Conservation (phyloP, 441 rosid species). For the Cnidoscolus chayamansa region DNA sequence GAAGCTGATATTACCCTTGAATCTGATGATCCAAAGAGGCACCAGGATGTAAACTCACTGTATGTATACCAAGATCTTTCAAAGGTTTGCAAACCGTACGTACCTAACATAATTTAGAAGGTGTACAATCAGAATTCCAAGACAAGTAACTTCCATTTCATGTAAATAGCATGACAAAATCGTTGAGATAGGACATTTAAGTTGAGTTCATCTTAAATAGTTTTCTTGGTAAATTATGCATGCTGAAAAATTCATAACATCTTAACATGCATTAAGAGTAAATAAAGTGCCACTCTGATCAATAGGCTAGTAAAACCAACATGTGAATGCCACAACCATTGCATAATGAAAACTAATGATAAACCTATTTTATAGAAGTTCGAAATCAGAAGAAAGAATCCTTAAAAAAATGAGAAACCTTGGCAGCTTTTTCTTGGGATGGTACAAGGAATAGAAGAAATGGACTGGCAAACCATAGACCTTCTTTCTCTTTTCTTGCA, state of each 20-base stretch:
- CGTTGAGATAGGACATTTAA: not conserved
- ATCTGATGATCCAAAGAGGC: slow-evolving; percentile 77
- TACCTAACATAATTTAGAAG: slow-evolving; percentile 43
- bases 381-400: not conserved
- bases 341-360: not conserved
- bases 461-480: slow-evolving; percentile 44
- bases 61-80: slow-evolving; percentile 75
- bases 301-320: not conserved
- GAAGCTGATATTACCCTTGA: slow-evolving; percentile 47
- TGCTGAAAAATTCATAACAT: not conserved
- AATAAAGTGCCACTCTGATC: not conserved
- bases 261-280: not conserved
- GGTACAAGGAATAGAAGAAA: slow-evolving; percentile 78
- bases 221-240: not conserved
- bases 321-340: not conserved
- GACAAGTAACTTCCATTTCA: not conserved
- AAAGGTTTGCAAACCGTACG: slow-evolving; percentile 73
- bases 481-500: slow-evolving; percentile 65
- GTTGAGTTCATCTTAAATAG: not conserved
- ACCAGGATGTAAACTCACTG: slow-evolving; percentile 80
- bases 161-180: not conserved
- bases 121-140: slow-evolving; percentile 7
- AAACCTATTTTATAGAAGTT: not conserved
- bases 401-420: slow-evolving; percentile 41
- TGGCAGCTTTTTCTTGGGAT: slow-evolving; percentile 68